Evolutionary conservation across 2,329 filamentous ascomycete genomes (phyloP).

Genomic region (Macrophomina tecta): DNA sequence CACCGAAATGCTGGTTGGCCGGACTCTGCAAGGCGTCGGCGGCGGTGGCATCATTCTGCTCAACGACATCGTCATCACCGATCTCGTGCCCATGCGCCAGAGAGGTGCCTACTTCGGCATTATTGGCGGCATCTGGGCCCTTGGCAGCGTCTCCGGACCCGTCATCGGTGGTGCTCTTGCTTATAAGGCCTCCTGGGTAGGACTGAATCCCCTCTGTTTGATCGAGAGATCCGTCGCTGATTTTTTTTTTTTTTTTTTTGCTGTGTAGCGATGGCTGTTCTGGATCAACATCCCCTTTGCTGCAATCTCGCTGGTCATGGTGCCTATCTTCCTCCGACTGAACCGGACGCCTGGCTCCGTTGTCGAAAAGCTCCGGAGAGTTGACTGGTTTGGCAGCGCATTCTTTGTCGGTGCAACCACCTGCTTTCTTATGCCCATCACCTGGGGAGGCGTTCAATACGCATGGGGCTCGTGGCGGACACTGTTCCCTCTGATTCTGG

Average conservation of each 20-base stretch:
- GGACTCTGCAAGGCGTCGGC: constrained; percentile 54
- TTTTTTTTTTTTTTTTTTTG: too few relatives aligned
- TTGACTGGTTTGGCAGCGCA: constrained; percentile 52
- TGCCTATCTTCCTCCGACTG: constrained; percentile 48
- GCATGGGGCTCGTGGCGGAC: constrained; percentile 49
- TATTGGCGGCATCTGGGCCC: constrained; percentile 22
- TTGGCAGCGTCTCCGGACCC: neutral
- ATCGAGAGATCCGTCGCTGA: constrained; percentile 5
- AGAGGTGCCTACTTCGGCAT: constrained; percentile 4
- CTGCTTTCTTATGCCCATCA: constrained; percentile 49
- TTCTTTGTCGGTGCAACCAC: constrained; percentile 48
- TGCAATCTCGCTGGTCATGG: constrained; percentile 35
- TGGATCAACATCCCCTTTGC: constrained; percentile 44
- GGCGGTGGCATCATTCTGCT: constrained; percentile 53
- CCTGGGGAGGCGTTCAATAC: constrained; percentile 50
- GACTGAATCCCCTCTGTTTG: constrained; percentile 19
- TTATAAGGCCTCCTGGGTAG: neutral
- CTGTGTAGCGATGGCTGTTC: constrained; percentile 53
- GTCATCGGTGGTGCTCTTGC: constrained; percentile 4
- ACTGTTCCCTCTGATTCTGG: constrained; percentile 47
- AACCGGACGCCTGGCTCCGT: constrained; percentile 37
- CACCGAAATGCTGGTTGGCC: constrained; percentile 49
- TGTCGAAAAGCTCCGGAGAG: constrained; percentile 36
- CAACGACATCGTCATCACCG: constrained; percentile 51
- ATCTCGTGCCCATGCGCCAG: constrained; percentile 44